Evolutionary conservation across 2,329 filamentous ascomycete genomes (phyloP).

Genomic region (Fusarium lateritium): DNA sequence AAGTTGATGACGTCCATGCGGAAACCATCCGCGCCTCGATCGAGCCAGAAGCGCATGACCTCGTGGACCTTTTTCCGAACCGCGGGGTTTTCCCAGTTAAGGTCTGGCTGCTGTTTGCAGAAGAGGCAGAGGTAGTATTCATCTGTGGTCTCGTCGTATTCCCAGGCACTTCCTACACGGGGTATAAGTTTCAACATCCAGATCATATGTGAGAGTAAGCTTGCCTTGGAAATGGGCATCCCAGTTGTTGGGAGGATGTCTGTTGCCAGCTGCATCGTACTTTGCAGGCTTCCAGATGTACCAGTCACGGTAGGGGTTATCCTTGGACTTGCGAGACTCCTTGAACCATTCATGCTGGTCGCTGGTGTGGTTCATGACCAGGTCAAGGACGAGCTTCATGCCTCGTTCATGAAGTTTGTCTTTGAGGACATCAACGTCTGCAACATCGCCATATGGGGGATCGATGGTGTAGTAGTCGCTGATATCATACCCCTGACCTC

Average conservation of each 20-base stretch:
- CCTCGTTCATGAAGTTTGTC: constrained; percentile 71
- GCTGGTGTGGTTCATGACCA: constrained; percentile 81
- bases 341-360: constrained; percentile 72
- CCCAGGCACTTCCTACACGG: constrained; percentile 61
- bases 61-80: constrained; percentile 77
- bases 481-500: constrained; percentile 76
- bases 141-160: constrained; percentile 63
- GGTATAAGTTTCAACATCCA: background rate
- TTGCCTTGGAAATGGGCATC: constrained; percentile 57
- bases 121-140: constrained; percentile 78
- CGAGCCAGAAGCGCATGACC: constrained; percentile 81
- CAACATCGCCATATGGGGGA: constrained; percentile 75
- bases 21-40: constrained; percentile 77
- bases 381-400: constrained; percentile 80
- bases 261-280: constrained; percentile 69
- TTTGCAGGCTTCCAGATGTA: constrained; percentile 76
- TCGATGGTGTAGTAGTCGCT: constrained; percentile 78
- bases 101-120: constrained; percentile 78
- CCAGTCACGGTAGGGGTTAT: constrained; percentile 70
- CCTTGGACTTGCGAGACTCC: constrained; percentile 67
- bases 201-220: background rate
- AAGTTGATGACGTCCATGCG: constrained; percentile 79
- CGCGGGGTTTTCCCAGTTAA: constrained; percentile 81
- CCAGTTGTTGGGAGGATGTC: constrained; percentile 75
- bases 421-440: constrained; percentile 76